A percentile compares a stretch with the other conserved stretches of the same genome.
Evolutionary conservation across 352 stramenopile genomes (phyloP).

Genomic region (Phytophthora agathidicida): DNA sequence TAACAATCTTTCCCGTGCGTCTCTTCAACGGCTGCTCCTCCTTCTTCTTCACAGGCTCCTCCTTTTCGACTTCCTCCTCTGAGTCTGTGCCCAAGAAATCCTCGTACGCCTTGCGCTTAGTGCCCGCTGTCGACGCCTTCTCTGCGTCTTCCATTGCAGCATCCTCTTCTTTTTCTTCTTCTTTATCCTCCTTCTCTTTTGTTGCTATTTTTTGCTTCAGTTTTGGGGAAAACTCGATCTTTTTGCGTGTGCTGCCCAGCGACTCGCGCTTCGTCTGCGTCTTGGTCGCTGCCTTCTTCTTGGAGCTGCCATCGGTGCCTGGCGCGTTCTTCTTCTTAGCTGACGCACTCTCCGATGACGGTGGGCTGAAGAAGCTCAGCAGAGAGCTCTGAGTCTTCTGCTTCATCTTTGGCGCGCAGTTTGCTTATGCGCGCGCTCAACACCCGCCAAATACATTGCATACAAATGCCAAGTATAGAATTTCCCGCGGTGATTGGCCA

Average conservation of each 20-base stretch:
- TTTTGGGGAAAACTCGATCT: slow-evolving; percentile 80
- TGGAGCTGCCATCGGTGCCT: slow-evolving; percentile 11
- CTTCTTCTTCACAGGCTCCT: slow-evolving; percentile 26
- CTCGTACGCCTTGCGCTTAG: slow-evolving; percentile 71
- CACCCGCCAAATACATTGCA: slow-evolving; percentile 30
- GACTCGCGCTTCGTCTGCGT: slow-evolving; percentile 23
- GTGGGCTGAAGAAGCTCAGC: slow-evolving; percentile 87
- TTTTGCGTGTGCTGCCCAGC: slow-evolving; percentile 47
- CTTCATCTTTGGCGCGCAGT: slow-evolving; percentile 29
- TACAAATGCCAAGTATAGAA: neutral
- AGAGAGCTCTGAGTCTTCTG: slow-evolving; percentile 75
- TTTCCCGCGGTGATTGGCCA: neutral
- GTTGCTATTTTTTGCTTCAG: slow-evolving; percentile 22
- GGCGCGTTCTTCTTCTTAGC: slow-evolving; percentile 39
- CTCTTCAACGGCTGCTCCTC: slow-evolving; percentile 37
- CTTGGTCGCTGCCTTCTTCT: slow-evolving; percentile 11
- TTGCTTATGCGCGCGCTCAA: slow-evolving; percentile 5
- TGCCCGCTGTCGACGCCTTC: neutral
- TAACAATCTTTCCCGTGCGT: slow-evolving; percentile 59
- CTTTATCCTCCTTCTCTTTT: slow-evolving; percentile 6
- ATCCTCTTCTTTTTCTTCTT: slow-evolving; percentile 6
- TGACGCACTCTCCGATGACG: slow-evolving; percentile 37
- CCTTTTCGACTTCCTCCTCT: slow-evolving; percentile 56
- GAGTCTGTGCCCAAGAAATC: slow-evolving; percentile 76
- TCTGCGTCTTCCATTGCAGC: slow-evolving; percentile 18